Conservation (phyloP, 768 basidiomycete species). For the Hysterangium stoloniferum region DNA sequence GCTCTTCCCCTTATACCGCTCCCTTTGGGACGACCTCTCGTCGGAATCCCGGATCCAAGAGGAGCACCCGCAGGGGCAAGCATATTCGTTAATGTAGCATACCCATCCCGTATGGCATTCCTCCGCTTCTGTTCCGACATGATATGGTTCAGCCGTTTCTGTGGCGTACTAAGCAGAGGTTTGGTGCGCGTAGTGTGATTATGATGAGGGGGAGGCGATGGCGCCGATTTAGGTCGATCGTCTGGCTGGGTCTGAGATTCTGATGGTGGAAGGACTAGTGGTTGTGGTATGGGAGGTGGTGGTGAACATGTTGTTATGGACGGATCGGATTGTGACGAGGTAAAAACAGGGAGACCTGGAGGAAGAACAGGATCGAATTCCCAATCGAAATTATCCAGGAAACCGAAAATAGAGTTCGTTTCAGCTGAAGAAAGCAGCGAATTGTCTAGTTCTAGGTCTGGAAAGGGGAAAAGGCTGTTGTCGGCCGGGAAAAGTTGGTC, state of each 20-base stretch:
- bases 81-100: constrained; percentile 75
- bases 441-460: background rate
- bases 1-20: constrained; percentile 39
- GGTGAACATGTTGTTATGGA: constrained; percentile 15
- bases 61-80: constrained; percentile 74
- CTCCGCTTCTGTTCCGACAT: constrained; percentile 91
- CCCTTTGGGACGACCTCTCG: constrained; percentile 73
- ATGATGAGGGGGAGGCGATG: constrained; percentile 22
- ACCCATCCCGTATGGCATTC: constrained; percentile 86
- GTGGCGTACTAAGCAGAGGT: constrained; percentile 69
- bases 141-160: constrained; percentile 89
- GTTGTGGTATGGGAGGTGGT: constrained; percentile 9
- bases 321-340: constrained; percentile 9
- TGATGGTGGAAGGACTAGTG: constrained; percentile 12
- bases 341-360: constrained; percentile 14
- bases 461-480: constrained; percentile 27
- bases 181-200: constrained; percentile 35
- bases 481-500: background rate
- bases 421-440: constrained; percentile 67
- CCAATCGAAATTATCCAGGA: constrained; percentile 72
- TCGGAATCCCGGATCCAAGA: constrained; percentile 59
- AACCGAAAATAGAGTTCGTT: constrained; percentile 70
- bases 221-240: constrained; percentile 43
- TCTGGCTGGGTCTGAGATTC: no score
- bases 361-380: constrained; percentile 42